Conservation (phyloP, 2,329 filamentous ascomycete genomes). For the Hypoxylon sp. region DNA sequence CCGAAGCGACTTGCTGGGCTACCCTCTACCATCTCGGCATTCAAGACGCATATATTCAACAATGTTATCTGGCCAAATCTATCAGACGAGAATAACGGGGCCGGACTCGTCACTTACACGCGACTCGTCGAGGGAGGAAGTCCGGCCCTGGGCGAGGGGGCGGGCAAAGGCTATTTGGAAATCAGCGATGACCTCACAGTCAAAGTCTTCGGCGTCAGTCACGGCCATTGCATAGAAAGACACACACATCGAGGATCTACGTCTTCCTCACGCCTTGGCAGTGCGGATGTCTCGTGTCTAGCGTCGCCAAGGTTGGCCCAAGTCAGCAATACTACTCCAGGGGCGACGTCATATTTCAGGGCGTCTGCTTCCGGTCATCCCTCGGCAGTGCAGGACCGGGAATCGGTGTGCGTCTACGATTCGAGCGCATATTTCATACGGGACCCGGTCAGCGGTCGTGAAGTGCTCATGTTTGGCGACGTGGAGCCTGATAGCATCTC, state of each 20-base stretch:
- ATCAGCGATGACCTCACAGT: conserved; percentile 89
- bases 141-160: conserved; percentile 80
- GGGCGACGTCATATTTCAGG: conserved; percentile 38
- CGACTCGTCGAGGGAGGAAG: conserved; percentile 89
- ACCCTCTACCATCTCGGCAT: conserved; percentile 86
- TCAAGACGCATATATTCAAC: conserved; percentile 97
- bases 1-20: conserved; percentile 88
- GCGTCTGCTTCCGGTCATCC: conserved; percentile 39
- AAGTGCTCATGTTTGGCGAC: conserved; percentile 94
- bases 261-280: conserved; percentile 59
- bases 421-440: conserved; percentile 95
- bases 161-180: conserved; percentile 83
- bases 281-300: conserved; percentile 52
- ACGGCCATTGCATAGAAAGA: conserved; percentile 85
- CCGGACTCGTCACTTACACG: conserved; percentile 89
- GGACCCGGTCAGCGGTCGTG: conserved; percentile 71
- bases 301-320: conserved; percentile 37
- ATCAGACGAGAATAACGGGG: conserved; percentile 93
- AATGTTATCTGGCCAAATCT: conserved; percentile 98
- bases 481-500: conserved; percentile 92
- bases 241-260: conserved; percentile 70
- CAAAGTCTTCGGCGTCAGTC: conserved; percentile 85
- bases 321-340: conserved; percentile 39
- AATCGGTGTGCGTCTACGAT: conserved; percentile 75
- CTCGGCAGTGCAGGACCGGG: conserved; percentile 45